Percentiles rank a stretch among this genome's conserved stretches.
phyloP scores from a whole-genome alignment of 257 asterid genomes.

The Coffea canephora region DNA sequence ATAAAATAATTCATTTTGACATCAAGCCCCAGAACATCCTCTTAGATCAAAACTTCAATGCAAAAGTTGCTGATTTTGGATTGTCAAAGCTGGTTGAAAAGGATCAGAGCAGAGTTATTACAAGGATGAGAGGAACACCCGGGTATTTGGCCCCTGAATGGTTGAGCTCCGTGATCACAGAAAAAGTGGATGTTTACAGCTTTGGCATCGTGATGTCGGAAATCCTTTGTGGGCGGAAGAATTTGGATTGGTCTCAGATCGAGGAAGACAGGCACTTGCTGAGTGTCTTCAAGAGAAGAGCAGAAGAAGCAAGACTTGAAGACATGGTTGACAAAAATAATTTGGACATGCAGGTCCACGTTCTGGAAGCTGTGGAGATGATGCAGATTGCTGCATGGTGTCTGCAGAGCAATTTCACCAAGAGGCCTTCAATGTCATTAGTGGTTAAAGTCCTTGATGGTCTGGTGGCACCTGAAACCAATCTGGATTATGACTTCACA shows the following conservation, averaged over 20 bases:
- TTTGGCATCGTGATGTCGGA: too few species aligned
- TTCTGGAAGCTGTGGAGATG: conserved; percentile 7
- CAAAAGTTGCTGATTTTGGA: too few species aligned
- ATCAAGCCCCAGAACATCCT: conserved; percentile 23
- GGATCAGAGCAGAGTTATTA: too few species aligned
- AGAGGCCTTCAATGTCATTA: conserved; percentile 23
- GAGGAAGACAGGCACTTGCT: conserved; percentile 14
- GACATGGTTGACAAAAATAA: conserved; percentile 16
- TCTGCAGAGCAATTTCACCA: conserved; percentile 20
- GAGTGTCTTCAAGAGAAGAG: conserved; percentile 19
- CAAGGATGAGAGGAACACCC: too few species aligned
- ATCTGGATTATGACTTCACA: conserved; percentile 9
- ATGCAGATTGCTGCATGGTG: conserved; percentile 17
- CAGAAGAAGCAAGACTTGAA: background rate
- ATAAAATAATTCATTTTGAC: conserved; percentile 25
- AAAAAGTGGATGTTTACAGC: too few species aligned
- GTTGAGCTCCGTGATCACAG: too few species aligned
- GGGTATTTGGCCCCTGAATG: too few species aligned
- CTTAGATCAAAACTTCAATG: too few species aligned
- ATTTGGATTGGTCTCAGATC: background rate
- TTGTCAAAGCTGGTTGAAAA: too few species aligned
- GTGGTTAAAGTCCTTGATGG: conserved; percentile 24
- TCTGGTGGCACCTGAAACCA: conserved; percentile 4
- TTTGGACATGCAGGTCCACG: conserved; percentile 10
- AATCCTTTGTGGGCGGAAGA: too few species aligned